Evolutionary conservation across 805 yeast species (phyloP), one percentile per base, ranked within the genome.

Genomic region (Kregervanrija pseudodelftensis): DNA sequence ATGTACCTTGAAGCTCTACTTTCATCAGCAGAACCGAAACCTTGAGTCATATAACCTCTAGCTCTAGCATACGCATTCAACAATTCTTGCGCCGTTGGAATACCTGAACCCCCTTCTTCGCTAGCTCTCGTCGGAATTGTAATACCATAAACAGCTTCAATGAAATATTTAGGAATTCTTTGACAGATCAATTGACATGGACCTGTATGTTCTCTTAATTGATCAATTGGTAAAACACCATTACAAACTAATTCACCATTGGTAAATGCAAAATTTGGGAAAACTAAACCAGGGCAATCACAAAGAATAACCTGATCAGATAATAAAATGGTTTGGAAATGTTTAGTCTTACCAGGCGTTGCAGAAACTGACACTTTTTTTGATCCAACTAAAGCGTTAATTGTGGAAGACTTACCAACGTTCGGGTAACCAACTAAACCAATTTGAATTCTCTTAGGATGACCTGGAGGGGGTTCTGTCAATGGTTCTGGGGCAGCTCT

Each of bases 281-380:
- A 93, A 13, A 93, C 99, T 49, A 93, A 73, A 76, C 99, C 99
- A 2, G 99, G 99, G 72, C 99, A 93, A 73, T 93, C 99, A 67
- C 98, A 93, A 43, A 93, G 72, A 53, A 89, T 74, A 2, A 93
- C 93, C 33, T 83, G 74, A 42, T 84, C 85, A 1, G 96, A 79
- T 38, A 93, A 73, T 59, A 79, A 77, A 49, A 93, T 90, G 1
- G 99, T 93, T 70, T 93, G 99, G 74, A 93, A 93, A 73, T 93
- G 99, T 64, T 93, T 93, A 11, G 99, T 93, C 63, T 93, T 93
- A 70, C 99, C 99, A 11, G 99, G 99, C 1, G 99, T 93, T 1
- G 98, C 75, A 2, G 98, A 91, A 34, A 93, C 99, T 2, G 97
- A 89, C n/a, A 93, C 99, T 63, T 87, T 90, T 60, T 93, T 93